A percentile compares a stretch with the other conserved stretches of the same genome.
phyloP scores from a whole-genome alignment of 805 yeast species.

The Candida suzukii region DNA sequence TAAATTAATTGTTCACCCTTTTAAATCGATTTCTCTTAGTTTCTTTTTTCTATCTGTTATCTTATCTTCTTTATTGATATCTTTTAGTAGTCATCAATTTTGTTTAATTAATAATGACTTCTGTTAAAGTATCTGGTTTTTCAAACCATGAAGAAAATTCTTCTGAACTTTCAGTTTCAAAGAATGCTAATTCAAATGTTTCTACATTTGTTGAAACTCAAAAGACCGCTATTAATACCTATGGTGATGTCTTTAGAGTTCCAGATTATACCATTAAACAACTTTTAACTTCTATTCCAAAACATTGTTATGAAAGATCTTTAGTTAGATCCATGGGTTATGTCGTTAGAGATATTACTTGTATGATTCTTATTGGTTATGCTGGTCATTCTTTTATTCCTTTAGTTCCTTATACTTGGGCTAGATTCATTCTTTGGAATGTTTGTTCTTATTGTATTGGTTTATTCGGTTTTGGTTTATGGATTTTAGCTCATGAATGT shows the following conservation, averaged over 20 bases:
- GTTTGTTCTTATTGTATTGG: slow-evolving; percentile 34
- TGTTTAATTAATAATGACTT: background rate
- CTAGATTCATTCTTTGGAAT: slow-evolving; percentile 36
- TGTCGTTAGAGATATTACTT: slow-evolving; percentile 44
- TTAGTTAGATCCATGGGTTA: slow-evolving; percentile 41
- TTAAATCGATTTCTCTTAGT: too few relatives aligned
- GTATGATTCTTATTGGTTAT: slow-evolving; percentile 36
- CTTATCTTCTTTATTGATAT: too few relatives aligned
- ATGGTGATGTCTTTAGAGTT: slow-evolving; percentile 48
- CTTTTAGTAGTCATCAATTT: too few relatives aligned
- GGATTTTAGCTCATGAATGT: slow-evolving; percentile 62
- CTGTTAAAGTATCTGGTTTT: background rate
- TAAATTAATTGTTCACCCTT: background rate
- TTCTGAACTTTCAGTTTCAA: slow-evolving; percentile 1
- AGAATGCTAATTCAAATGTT: slow-evolving; percentile 14
- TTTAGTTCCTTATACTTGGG: slow-evolving; percentile 21
- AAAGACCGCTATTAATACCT: slow-evolving; percentile 38
- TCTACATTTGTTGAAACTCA: slow-evolving; percentile 11
- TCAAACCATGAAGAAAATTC: background rate
- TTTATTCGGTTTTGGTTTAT: slow-evolving; percentile 48
- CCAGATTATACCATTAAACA: slow-evolving; percentile 60
- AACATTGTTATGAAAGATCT: slow-evolving; percentile 52
- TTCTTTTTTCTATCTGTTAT: too few relatives aligned
- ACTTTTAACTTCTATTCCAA: slow-evolving; percentile 50
- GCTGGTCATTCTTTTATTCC: slow-evolving; percentile 39